Evolutionary conservation across 2,329 filamentous ascomycete genomes (phyloP).

Genomic region (Trichocomaceae sp.): DNA sequence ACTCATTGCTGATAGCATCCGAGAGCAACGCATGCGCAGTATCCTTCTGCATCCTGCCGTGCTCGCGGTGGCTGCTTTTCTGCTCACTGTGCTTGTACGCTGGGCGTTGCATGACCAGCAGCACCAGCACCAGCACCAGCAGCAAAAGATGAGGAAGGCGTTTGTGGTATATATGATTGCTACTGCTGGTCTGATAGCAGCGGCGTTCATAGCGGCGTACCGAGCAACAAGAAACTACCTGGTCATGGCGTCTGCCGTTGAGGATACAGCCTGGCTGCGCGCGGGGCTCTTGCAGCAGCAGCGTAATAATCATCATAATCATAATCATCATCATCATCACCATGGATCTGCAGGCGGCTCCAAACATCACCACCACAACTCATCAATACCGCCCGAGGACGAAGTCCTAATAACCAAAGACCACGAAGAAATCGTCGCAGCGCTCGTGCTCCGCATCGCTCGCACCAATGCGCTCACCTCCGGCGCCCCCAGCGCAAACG

Average conservation of each 20-base stretch:
- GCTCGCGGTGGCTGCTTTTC: slow-evolving; percentile 31
- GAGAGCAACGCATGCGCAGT: slow-evolving; percentile 63
- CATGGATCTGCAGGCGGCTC: slow-evolving; percentile 21
- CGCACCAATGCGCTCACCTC: slow-evolving; percentile 16
- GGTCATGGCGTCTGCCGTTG: slow-evolving; percentile 52
- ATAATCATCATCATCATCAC: not conserved
- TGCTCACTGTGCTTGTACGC: slow-evolving; percentile 37
- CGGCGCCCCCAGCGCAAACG: slow-evolving; percentile 17
- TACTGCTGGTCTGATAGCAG: slow-evolving; percentile 57
- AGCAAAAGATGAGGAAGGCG: slow-evolving; percentile 44
- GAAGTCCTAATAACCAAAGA: slow-evolving; percentile 62
- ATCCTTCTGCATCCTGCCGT: slow-evolving; percentile 57
- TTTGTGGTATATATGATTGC: slow-evolving; percentile 53
- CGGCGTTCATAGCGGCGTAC: slow-evolving; percentile 53
- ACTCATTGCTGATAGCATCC: slow-evolving; percentile 71
- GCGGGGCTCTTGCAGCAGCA: slow-evolving; percentile 20
- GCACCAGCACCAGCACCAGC: too few species aligned
- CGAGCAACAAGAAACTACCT: slow-evolving; percentile 59
- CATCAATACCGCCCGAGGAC: slow-evolving; percentile 45
- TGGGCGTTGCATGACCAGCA: slow-evolving; percentile 31
- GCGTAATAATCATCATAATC: not conserved
- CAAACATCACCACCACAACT: slow-evolving; percentile 21
- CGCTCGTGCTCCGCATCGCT: slow-evolving; percentile 51
- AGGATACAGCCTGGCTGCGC: slow-evolving; percentile 55
- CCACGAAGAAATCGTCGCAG: slow-evolving; percentile 64